Percentiles rank a stretch among this genome's conserved stretches.
These are phyloP conservation scores for Phialophora macrospora DNA, from an alignment of 2,329 filamentous ascomycete genomes.

Conservation along the genomic window DNA sequence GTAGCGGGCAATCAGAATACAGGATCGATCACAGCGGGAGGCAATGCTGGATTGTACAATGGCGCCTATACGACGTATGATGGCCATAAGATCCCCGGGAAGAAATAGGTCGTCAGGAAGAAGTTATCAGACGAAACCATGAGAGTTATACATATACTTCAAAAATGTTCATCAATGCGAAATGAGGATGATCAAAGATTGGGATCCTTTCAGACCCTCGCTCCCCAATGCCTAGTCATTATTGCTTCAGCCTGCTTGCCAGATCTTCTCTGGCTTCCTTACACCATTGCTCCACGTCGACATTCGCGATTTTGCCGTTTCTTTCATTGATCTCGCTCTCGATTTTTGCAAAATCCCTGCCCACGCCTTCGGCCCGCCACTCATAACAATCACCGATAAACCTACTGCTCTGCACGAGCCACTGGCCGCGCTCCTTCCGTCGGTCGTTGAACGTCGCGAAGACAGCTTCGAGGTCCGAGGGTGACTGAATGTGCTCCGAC, in stretches of 20 bases:
- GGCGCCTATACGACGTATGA: constrained; percentile 5
- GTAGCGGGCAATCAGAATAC: constrained; percentile 29
- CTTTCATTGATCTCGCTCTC: constrained; percentile 46
- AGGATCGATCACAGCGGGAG: constrained; percentile 25
- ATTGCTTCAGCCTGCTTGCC: constrained; percentile 21
- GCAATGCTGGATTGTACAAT: constrained; percentile 19
- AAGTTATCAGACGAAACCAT: neutral
- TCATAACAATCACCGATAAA: constrained; percentile 45
- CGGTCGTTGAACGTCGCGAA: constrained; percentile 41
- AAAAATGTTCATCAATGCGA: neutral
- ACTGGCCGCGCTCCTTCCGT: constrained; percentile 42
- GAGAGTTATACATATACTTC: neutral
- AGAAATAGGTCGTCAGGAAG: neutral
- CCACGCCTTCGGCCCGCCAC: constrained; percentile 42
- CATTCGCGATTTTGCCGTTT: constrained; percentile 35
- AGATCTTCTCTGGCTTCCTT: constrained; percentile 39
- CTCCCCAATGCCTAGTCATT: neutral
- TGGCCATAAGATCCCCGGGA: constrained; percentile 4
- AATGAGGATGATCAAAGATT: neutral
- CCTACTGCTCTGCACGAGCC: constrained; percentile 46
- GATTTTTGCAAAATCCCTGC: constrained; percentile 47
- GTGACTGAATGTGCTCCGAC: constrained; percentile 36
- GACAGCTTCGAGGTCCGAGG: constrained; percentile 40
- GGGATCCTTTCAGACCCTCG: neutral
- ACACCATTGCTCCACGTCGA: constrained; percentile 41